phyloP scores from a whole-genome alignment of 176 grass and related monocot species.

The Hordeum marinum region DNA sequence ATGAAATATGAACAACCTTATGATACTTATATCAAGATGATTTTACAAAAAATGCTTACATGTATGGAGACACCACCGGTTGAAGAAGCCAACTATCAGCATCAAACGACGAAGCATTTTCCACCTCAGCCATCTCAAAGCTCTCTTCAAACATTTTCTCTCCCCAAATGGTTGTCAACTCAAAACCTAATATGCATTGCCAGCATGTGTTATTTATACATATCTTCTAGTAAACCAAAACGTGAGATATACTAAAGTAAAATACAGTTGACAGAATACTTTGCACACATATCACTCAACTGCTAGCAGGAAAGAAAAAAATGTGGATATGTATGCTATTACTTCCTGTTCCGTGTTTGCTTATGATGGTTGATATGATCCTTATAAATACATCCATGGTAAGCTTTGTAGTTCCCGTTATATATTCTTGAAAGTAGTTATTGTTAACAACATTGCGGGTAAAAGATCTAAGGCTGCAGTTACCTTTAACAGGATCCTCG shows the following conservation, averaged over 20 bases:
- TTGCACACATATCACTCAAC: constrained; percentile 11
- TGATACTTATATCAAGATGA: constrained; percentile 13
- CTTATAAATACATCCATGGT: constrained; percentile 3
- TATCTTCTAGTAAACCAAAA: not conserved
- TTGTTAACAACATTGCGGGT: not conserved
- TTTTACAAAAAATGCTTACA: constrained; percentile 46
- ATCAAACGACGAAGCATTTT: constrained; percentile 91
- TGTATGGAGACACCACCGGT: constrained; percentile 65
- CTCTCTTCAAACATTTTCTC: constrained; percentile 81
- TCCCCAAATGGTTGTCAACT: constrained; percentile 71
- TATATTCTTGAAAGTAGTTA: not conserved
- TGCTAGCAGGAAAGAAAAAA: not conserved
- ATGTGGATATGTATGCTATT: not conserved
- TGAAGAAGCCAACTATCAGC: constrained; percentile 85
- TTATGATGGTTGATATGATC: not conserved
- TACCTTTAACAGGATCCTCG: constrained; percentile 97
- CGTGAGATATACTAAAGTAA: not conserved
- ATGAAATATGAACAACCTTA: not conserved
- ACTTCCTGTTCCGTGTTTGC: not conserved
- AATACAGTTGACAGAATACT: not conserved
- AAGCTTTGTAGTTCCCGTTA: not conserved
- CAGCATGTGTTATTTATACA: constrained; percentile 17
- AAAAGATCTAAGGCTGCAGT: not conserved
- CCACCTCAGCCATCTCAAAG: constrained; percentile 96
- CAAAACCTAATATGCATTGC: constrained; percentile 54